Evolutionary conservation across 441 rosid genomes (phyloP), one percentile per base, ranked within the genome.

Genomic region (Viola pubescens): DNA sequence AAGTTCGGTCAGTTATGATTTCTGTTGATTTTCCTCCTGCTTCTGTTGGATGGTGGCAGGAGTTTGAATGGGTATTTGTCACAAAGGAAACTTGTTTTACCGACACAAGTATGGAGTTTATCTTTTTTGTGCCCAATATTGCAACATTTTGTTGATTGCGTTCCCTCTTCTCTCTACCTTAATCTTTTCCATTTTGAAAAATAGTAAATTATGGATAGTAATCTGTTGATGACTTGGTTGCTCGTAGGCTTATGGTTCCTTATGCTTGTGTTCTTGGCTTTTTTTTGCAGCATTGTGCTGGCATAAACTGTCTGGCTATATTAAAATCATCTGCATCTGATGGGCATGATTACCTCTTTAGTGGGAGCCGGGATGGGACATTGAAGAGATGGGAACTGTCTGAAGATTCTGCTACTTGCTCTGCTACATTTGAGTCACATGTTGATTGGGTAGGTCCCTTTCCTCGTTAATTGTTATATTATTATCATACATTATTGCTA

Each of bases 331-430:
- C 82, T 58, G 74, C 57, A 61, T 72, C 86, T 55, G 72, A 77
- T 67, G 83, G 79, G 62, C 52, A 63, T 47, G 76, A 81, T 69
- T 79, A 77, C 78, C 88, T 94, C 48, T 94, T 84, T 79, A 87
- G 97, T 38, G 99, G 99, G 64, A 91, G 99, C 74, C 99, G 99
- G 69, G 99, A 94, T 81, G 99, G 99, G 52, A 91, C 88, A 9
- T 73, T 94, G 73, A 94, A 91, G 88, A 83, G 94, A 79, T 94
- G 99, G 99, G 75, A 77, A 60, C 69, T 94, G 73, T 79, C 75
- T 9, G 96, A 83, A 55, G 84, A 81, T 77, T 60, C 82, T 8
- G 78, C 95, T 53, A 77, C 85, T 44, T 87, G 91, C 74, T 87
- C 96, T 14, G 92, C 99, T 62, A 94, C 98, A 14, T 94, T 84